These are phyloP conservation scores for Zhuliangozyma parablackwelliae DNA, from an alignment of 1,139 yeast species.

Conservation along the genomic window DNA sequence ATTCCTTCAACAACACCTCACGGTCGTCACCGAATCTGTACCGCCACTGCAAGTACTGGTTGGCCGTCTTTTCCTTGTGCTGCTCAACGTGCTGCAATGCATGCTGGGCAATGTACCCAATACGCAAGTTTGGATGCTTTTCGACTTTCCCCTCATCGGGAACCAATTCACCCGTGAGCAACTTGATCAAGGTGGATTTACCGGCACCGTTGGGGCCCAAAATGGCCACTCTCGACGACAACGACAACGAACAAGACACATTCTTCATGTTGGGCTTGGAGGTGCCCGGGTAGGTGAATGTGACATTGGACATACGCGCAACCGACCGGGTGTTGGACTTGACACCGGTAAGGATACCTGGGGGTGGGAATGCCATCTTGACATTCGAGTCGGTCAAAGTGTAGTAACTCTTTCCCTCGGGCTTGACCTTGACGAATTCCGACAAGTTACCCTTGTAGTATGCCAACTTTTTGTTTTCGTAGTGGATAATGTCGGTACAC, in stretches of 20 bases:
- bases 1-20: slow-evolving; percentile 89
- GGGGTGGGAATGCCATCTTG: slow-evolving; percentile 98
- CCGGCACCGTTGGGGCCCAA: slow-evolving; percentile 99
- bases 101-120: slow-evolving; percentile 98
- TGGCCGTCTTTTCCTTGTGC: slow-evolving; percentile 96
- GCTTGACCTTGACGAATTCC: slow-evolving; percentile 85
- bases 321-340: slow-evolving; percentile 93
- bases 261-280: slow-evolving; percentile 72
- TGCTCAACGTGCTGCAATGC: slow-evolving; percentile 96
- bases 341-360: slow-evolving; percentile 94
- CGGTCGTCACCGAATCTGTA: slow-evolving; percentile 97
- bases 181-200: slow-evolving; percentile 89
- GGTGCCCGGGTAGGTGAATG: slow-evolving; percentile 88
- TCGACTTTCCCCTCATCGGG: slow-evolving; percentile 89
- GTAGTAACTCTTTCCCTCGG: slow-evolving; percentile 95
- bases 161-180: slow-evolving; percentile 84
- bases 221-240: slow-evolving; percentile 93
- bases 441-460: slow-evolving; percentile 95
- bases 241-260: slow-evolving; percentile 83
- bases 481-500: slow-evolving; percentile 94
- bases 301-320: slow-evolving; percentile 82
- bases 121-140: slow-evolving; percentile 96
- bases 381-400: slow-evolving; percentile 92
- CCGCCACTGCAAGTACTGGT: slow-evolving; percentile 97
- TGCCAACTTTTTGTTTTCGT: slow-evolving; percentile 90